Evolutionary conservation across 306 rosid species (phyloP).

Genomic region (Lupinus albus): DNA sequence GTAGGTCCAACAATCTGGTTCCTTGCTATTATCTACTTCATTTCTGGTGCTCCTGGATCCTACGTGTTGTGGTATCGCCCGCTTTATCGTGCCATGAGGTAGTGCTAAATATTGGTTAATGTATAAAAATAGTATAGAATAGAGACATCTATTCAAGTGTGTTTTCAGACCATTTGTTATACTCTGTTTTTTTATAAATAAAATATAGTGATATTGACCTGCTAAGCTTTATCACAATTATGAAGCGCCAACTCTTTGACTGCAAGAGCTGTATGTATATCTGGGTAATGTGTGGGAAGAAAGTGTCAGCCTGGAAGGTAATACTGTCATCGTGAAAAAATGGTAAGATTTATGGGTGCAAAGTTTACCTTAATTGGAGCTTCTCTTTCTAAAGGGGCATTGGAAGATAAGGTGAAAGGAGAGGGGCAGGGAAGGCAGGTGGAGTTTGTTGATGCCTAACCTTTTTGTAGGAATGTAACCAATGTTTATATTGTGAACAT

Average conservation of each 20-base stretch:
- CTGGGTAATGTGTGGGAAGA: slow-evolving; percentile 26
- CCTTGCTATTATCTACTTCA: slow-evolving; percentile 76
- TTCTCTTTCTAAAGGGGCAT: not conserved
- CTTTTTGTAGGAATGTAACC: slow-evolving; percentile 33
- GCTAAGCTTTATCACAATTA: slow-evolving; percentile 28
- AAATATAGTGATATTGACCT: not conserved
- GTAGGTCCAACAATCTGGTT: slow-evolving; percentile 84
- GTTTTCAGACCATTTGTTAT: slow-evolving; percentile 27
- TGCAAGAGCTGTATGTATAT: slow-evolving; percentile 25
- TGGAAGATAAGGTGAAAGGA: not conserved
- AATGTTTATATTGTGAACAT: slow-evolving; percentile 12
- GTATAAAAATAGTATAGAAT: slow-evolving; percentile 19
- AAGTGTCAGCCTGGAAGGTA: slow-evolving; percentile 29
- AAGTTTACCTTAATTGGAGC: slow-evolving; percentile 11
- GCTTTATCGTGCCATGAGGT: slow-evolving; percentile 96
- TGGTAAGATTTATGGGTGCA: not conserved
- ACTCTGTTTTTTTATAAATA: not conserved
- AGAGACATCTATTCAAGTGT: slow-evolving; percentile 32
- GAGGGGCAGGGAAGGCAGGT: slow-evolving; percentile 6
- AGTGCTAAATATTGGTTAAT: slow-evolving; percentile 33
- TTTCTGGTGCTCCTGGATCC: slow-evolving; percentile 74
- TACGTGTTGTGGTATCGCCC: slow-evolving; percentile 96
- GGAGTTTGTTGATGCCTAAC: slow-evolving; percentile 22
- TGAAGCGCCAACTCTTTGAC: slow-evolving; percentile 30
- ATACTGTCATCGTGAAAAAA: slow-evolving; percentile 24